Conservation (phyloP, 1,284 basidiomycete species). For the Neonothopanus nambi region DNA sequence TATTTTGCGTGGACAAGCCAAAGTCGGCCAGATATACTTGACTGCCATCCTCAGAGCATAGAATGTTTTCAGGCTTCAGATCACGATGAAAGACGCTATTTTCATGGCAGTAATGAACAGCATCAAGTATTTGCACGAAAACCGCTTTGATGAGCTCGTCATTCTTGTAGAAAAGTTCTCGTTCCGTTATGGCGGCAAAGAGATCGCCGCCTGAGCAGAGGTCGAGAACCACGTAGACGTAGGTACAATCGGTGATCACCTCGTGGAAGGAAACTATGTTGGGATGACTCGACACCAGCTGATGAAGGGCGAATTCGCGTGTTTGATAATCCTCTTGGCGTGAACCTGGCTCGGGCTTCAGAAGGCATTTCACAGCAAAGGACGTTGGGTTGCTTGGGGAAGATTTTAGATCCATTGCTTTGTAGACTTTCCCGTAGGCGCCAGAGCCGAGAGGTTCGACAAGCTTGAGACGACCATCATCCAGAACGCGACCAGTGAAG, state of each 20-base stretch:
- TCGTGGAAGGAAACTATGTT: slow-evolving; percentile 69
- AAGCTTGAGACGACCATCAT: slow-evolving; percentile 12
- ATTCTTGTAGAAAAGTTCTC: slow-evolving; percentile 44
- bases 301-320: slow-evolving; percentile 38
- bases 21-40: slow-evolving; percentile 14
- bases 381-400: slow-evolving; percentile 1
- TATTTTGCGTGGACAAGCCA: slow-evolving; percentile 11
- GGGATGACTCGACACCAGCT: slow-evolving; percentile 59
- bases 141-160: slow-evolving; percentile 59
- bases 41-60: slow-evolving; percentile 14
- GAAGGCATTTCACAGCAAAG: slow-evolving; percentile 19
- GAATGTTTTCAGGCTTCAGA: slow-evolving; percentile 17
- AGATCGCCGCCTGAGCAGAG: slow-evolving; percentile 67
- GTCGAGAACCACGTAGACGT: slow-evolving; percentile 38
- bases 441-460: slow-evolving; percentile 16
- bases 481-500: slow-evolving; percentile 10
- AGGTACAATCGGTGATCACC: slow-evolving; percentile 43
- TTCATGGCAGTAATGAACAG: slow-evolving; percentile 50
- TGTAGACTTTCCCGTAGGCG: slow-evolving; percentile 19
- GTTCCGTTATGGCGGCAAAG: slow-evolving; percentile 55
- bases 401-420: slow-evolving; percentile 13
- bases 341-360: slow-evolving; percentile 6
- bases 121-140: slow-evolving; percentile 71
- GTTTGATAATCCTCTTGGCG: slow-evolving; percentile 13
- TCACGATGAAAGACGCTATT: slow-evolving; percentile 14